Percentiles rank a stretch among this genome's conserved stretches.
phyloP scores from a whole-genome alignment of 352 stramenopile species.

The Phytophthora palmivora region DNA sequence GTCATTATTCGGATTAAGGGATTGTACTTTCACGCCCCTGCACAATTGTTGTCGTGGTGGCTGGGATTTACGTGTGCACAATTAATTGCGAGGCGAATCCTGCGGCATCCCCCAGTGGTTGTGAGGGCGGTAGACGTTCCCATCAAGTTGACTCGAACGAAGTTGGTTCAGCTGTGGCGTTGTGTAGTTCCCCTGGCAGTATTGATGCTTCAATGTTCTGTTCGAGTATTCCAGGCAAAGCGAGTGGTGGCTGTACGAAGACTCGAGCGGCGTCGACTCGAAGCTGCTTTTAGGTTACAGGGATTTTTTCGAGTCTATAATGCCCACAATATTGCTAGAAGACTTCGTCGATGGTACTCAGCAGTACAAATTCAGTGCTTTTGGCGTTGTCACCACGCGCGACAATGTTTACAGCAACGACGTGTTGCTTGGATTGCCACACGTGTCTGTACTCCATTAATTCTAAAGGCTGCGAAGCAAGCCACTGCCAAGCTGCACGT shows the following conservation, averaged over 20 bases:
- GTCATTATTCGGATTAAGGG: slow-evolving; percentile 18
- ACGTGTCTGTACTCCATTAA: slow-evolving; percentile 21
- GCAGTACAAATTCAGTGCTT: slow-evolving; percentile 51
- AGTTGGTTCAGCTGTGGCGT: slow-evolving; percentile 40
- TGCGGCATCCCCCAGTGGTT: slow-evolving; percentile 49
- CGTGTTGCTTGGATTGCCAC: slow-evolving; percentile 30
- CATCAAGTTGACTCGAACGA: slow-evolving; percentile 37
- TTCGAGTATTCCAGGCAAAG: slow-evolving; percentile 40
- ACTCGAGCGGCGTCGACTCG: slow-evolving; percentile 15
- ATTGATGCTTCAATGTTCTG: slow-evolving; percentile 43
- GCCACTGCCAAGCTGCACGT: slow-evolving; percentile 31
- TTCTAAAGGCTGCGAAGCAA: slow-evolving; percentile 25
- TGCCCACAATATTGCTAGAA: slow-evolving; percentile 32
- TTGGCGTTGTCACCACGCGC: slow-evolving; percentile 52
- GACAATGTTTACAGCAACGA: slow-evolving; percentile 22
- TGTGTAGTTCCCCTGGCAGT: slow-evolving; percentile 23
- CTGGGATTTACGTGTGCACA: slow-evolving; percentile 40
- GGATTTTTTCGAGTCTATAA: slow-evolving; percentile 55
- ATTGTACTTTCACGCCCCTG: slow-evolving; percentile 43
- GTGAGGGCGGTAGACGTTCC: slow-evolving; percentile 49
- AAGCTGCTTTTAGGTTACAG: slow-evolving; percentile 46
- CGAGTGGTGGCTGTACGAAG: slow-evolving; percentile 32
- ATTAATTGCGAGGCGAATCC: slow-evolving; percentile 28
- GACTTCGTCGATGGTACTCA: slow-evolving; percentile 37
- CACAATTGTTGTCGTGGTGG: slow-evolving; percentile 50